Conservation (phyloP, 176 grass and related monocot species). For the Canna indica region DNA sequence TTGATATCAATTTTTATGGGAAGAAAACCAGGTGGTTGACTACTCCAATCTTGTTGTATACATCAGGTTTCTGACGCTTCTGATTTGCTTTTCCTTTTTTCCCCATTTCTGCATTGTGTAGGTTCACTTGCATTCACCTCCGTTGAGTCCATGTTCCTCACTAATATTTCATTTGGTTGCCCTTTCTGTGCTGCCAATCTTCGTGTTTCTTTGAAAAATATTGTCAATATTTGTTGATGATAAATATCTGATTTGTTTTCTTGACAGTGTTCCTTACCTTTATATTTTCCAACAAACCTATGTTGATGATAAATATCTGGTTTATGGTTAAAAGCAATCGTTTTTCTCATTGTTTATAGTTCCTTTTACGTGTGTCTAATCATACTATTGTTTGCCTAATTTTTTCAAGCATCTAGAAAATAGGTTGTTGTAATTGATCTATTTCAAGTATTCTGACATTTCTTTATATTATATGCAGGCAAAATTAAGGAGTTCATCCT, state of each 20-base stretch:
- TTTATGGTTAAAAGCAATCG: not conserved
- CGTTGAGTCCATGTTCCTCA: too few species aligned
- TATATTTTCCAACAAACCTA: not conserved
- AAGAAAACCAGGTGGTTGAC: not conserved
- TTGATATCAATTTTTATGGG: too few species aligned
- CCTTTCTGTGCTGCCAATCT: too few species aligned
- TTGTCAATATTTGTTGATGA: too few species aligned
- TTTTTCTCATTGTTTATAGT: not conserved
- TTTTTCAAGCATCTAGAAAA: not conserved
- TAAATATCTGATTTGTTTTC: not conserved
- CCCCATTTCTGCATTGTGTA: too few species aligned
- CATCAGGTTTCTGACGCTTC: not conserved
- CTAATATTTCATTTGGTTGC: too few species aligned
- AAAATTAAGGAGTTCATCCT: conserved; percentile 84
- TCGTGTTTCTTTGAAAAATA: too few species aligned
- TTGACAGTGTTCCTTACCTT: not conserved
- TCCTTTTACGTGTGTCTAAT: not conserved
- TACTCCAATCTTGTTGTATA: not conserved
- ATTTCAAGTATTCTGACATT: not conserved
- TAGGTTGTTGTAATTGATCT: not conserved
- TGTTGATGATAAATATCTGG: too few species aligned
- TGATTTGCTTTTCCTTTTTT: too few species aligned
- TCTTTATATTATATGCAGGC: conserved; percentile 27
- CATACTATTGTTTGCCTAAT: not conserved
- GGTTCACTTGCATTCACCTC: too few species aligned